These are phyloP conservation scores for Perilla frutescens DNA, from an alignment of 257 asterid genomes.

Conservation along the genomic window DNA sequence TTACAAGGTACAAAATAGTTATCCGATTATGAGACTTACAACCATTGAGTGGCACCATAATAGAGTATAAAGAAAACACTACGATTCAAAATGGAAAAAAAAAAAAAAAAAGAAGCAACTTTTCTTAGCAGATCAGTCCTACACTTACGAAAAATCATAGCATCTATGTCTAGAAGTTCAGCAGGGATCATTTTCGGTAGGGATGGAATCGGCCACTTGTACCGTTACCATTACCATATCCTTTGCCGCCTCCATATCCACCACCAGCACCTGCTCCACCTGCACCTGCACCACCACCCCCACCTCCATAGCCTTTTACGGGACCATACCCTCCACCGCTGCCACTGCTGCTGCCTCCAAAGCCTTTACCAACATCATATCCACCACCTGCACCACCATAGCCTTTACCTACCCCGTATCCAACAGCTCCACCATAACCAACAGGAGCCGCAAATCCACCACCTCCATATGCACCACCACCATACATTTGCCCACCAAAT, in stretches of 20 bases:
- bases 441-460: constrained; percentile 62
- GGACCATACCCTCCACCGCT: constrained; percentile 66
- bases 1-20: constrained; percentile 20
- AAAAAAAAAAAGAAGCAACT: constrained; percentile 10
- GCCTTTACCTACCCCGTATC: constrained; percentile 70
- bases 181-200: constrained; percentile 62
- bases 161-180: constrained; percentile 29
- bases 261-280: constrained; percentile 38
- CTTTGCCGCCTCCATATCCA: constrained; percentile 53
- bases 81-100: constrained; percentile 2
- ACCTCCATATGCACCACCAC: constrained; percentile 79
- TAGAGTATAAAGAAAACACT: constrained; percentile 7
- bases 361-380: constrained; percentile 62
- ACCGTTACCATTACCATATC: constrained; percentile 59
- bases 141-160: constrained; percentile 28
- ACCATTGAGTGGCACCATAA: constrained; percentile 19
- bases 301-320: constrained; percentile 49
- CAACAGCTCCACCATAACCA: constrained; percentile 70
- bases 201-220: constrained; percentile 81
- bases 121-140: constrained; percentile 38
- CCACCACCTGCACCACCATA: constrained; percentile 54
- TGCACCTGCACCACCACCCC: constrained; percentile 36
- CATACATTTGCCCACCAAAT: constrained; percentile 87
- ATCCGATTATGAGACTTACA: constrained; percentile 26
- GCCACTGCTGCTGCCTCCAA: constrained; percentile 56